Evolutionary conservation across 2,329 filamentous ascomycete genomes (phyloP), one percentile per base, ranked within the genome.

Genomic region (Bipolaris sorokiniana): DNA sequence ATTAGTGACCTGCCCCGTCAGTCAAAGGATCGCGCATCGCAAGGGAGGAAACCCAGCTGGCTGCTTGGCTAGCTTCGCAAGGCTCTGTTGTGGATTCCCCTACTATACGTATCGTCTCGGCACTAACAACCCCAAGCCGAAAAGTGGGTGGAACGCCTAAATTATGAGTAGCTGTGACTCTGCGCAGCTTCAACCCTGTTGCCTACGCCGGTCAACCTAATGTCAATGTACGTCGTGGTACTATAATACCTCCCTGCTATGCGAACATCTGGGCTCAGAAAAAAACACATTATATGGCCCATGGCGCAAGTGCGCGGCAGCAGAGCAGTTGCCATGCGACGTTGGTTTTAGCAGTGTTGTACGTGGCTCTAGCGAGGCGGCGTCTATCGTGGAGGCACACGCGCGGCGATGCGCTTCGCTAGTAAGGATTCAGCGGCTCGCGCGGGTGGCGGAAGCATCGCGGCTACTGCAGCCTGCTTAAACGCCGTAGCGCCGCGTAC

Each of bases 281-380:
- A 13, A n/a, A 42, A 42, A 42, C 11, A 6, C 13, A n/a, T 37
- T 7, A 18, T 4, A 16, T 18, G 9, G 22, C 4, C 34, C 10
- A 34, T 16, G 40, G 33, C 18, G 45, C 16, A 47, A 31, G n/a
- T 46, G 48, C 23, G 15, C 20, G 44, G 37, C 28, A 15, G 9
- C 16, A 44, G 18, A n/a, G 11, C 15, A 37, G 11, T 28, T n/a
- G 42, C 18, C 37, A 48, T 48, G 34, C 54, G 61, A 63, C 56
- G 63, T 65, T 58, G 54, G 38, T 56, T 65, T 62, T 62, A 62
- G 61, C 58, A 59, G 61, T 51, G 49, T 56, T 57, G 41, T 42
- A 62, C 51, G 44, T 54, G 52, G 26, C 44, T 47, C 54, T 61
- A 56, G 41, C 62, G 62, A 63, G 56, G 57, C 54, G 55, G 61